phyloP scores from a whole-genome alignment of 257 asterid genomes.

The Anisodus acutangulus region DNA sequence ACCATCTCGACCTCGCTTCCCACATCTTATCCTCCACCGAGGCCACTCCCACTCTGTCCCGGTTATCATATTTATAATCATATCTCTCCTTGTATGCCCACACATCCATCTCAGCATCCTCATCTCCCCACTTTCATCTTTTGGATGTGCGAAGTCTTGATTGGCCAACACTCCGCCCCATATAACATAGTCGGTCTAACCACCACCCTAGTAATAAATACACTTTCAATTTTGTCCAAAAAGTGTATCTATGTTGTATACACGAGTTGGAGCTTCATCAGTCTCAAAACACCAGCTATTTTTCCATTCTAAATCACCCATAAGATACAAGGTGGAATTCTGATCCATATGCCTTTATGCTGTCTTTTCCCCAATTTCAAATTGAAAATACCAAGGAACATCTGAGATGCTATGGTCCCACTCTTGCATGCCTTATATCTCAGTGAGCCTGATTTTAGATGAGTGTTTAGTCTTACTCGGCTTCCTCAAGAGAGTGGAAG shows the following conservation, averaged over 20 bases:
- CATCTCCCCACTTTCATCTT: too few species aligned
- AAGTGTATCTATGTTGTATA: slow-evolving; percentile 6
- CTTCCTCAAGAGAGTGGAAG: slow-evolving; percentile 22
- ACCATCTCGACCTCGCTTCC: too few species aligned
- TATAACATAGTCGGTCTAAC: too few species aligned
- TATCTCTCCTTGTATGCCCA: too few species aligned
- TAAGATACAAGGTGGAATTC: slow-evolving; percentile 3
- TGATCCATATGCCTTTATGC: neutral
- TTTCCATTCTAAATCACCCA: neutral
- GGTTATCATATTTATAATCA: too few species aligned
- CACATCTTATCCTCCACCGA: too few species aligned
- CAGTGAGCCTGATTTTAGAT: neutral
- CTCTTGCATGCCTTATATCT: slow-evolving; percentile 9
- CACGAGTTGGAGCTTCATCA: neutral
- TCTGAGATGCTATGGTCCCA: slow-evolving; percentile 9
- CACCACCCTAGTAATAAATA: neutral
- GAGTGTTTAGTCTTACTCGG: neutral
- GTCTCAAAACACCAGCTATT: slow-evolving; percentile 19
- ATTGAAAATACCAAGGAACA: slow-evolving; percentile 8
- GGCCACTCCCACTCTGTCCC: too few species aligned
- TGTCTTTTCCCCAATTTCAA: slow-evolving; percentile 19
- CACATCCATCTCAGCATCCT: too few species aligned
- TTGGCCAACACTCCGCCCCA: too few species aligned
- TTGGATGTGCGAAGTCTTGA: too few species aligned
- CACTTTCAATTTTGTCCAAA: neutral